Conservation (phyloP, 78 protist species). For the Bodo saltans region DNA sequence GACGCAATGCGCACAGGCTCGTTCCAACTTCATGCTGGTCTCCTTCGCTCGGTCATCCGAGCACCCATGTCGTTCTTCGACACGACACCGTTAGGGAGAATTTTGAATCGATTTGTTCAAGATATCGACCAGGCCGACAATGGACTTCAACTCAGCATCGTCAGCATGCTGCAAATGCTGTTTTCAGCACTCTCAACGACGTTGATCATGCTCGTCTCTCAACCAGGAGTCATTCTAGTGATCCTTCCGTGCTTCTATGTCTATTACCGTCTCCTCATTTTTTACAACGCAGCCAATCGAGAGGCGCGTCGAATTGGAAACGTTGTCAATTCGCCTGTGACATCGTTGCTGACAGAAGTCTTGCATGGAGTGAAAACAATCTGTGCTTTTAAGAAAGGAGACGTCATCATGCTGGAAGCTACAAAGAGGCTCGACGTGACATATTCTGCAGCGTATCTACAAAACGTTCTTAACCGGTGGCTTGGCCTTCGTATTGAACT, state of each 20-base stretch:
- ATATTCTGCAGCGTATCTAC: background rate
- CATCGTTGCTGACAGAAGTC: slow-evolving; percentile 73
- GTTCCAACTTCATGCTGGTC: background rate
- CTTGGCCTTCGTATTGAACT: slow-evolving; percentile 16
- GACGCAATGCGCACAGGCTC: background rate
- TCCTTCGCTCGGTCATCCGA: background rate
- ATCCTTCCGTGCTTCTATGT: slow-evolving; percentile 23
- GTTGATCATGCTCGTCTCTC: background rate
- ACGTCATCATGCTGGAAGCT: background rate
- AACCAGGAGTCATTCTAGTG: background rate
- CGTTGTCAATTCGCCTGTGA: slow-evolving; percentile 67
- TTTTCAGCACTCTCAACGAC: background rate
- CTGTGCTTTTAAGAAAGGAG: slow-evolving; percentile 55
- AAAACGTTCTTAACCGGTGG: background rate
- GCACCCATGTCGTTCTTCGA: slow-evolving; percentile 50
- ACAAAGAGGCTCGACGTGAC: background rate
- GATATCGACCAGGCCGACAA: slow-evolving; percentile 40
- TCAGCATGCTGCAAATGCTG: background rate
- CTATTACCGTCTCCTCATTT: slow-evolving; percentile 4
- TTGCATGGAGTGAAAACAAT: slow-evolving; percentile 84
- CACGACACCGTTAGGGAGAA: slow-evolving; percentile 41
- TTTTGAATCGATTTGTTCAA: slow-evolving; percentile 35
- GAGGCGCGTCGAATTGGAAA: slow-evolving; percentile 3
- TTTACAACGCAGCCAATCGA: slow-evolving; percentile 4
- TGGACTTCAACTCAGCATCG: background rate